Percentiles rank a stretch among this genome's conserved stretches.
These are phyloP conservation scores for Candida mattraensis DNA, from an alignment of 805 yeast species.

Conservation along the genomic window DNA sequence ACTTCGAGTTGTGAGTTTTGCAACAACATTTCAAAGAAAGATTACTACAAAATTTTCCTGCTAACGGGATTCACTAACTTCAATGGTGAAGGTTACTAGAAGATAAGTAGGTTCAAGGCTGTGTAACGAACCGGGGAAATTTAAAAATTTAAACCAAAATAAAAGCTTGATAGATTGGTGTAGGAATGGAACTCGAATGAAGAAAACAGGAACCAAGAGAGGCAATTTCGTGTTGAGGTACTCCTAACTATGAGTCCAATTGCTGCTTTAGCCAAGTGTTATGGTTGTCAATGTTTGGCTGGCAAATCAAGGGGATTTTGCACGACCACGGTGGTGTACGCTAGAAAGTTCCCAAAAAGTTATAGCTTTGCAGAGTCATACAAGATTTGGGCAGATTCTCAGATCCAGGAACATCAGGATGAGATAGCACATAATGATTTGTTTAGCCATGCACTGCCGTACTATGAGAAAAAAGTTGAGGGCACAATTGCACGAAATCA, in stretches of 20 bases:
- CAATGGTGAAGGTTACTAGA: constrained; percentile 67
- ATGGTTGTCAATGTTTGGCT: no score
- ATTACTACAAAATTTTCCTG: constrained; percentile 59
- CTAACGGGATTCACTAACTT: constrained; percentile 73
- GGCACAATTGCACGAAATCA: constrained; percentile 19
- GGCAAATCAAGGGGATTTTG: no score
- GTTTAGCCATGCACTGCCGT: constrained; percentile 24
- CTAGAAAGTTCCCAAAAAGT: constrained; percentile 13
- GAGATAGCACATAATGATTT: constrained; percentile 26
- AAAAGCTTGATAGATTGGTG: no score
- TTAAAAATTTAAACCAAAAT: no score
- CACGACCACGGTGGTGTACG: no score
- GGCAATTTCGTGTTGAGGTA: no score
- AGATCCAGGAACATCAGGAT: constrained; percentile 20
- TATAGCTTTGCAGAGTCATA: constrained; percentile 22
- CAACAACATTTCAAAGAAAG: constrained; percentile 63
- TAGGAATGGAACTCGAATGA: no score
- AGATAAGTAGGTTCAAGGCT: no score
- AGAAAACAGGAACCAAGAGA: no score
- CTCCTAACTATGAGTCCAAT: no score
- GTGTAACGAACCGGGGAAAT: no score
- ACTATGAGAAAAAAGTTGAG: constrained; percentile 20
- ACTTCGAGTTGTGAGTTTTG: constrained; percentile 87
- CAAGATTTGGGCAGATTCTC: constrained; percentile 25
- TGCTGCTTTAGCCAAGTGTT: no score